Conservation (phyloP, 2,329 filamentous ascomycete genomes). For the Ascochyta lentis region DNA sequence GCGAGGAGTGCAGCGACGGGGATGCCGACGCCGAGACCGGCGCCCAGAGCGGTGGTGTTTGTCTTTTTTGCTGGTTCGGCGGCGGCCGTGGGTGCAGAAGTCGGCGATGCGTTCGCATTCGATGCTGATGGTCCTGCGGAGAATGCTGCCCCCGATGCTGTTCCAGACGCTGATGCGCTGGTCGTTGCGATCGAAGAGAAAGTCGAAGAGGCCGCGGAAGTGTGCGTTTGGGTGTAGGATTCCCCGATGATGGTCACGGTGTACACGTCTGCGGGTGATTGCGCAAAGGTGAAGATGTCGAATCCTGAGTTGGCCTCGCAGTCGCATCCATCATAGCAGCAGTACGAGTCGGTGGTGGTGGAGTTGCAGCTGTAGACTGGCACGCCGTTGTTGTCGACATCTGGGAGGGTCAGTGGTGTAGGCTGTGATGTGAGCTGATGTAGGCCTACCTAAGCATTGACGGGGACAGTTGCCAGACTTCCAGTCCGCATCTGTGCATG, state of each 20-base stretch:
- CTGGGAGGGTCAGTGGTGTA: slow-evolving; percentile 16
- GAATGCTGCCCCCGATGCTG: neutral
- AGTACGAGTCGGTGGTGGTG: slow-evolving; percentile 34
- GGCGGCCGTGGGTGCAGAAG: neutral
- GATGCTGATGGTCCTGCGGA: slow-evolving; percentile 6
- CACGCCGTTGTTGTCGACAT: slow-evolving; percentile 30
- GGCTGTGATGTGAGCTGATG: neutral
- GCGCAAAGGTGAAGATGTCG: slow-evolving; percentile 29
- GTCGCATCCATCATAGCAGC: slow-evolving; percentile 37
- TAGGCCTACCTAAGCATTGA: slow-evolving; percentile 26
- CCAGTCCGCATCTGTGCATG: slow-evolving; percentile 37
- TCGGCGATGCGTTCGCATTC: neutral
- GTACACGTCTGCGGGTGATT: slow-evolving; percentile 26
- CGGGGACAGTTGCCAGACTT: slow-evolving; percentile 34
- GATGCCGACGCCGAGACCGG: slow-evolving; percentile 16
- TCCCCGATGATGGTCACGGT: slow-evolving; percentile 39
- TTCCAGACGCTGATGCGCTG: slow-evolving; percentile 4
- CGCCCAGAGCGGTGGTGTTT: slow-evolving; percentile 17
- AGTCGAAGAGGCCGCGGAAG: slow-evolving; percentile 12
- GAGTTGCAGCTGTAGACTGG: slow-evolving; percentile 36
- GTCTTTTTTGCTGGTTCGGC: slow-evolving; percentile 1
- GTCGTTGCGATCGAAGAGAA: slow-evolving; percentile 2
- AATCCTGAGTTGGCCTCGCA: slow-evolving; percentile 22
- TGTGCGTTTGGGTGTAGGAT: slow-evolving; percentile 29
- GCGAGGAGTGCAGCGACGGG: slow-evolving; percentile 9